Conservation (phyloP, 768 basidiomycete species). For the Mycena epipterygia region DNA sequence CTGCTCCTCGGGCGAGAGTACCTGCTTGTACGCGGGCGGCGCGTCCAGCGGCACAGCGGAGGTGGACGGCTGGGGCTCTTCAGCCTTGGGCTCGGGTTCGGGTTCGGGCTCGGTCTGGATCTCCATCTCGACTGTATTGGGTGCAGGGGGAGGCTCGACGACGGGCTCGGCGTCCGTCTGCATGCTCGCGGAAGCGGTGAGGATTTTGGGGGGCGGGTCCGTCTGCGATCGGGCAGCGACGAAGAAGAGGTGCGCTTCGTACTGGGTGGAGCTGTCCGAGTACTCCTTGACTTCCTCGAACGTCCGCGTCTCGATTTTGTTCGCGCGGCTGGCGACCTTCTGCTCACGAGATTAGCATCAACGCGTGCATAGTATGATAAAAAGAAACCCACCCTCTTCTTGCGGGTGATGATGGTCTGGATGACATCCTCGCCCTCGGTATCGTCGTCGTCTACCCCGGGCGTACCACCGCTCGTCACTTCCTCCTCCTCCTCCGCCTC, state of each 20-base stretch:
- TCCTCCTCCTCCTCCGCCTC: conserved; percentile 55
- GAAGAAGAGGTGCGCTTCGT: conserved; percentile 69
- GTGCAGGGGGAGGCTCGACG: conserved; percentile 44
- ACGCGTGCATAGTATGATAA: conserved; percentile 17
- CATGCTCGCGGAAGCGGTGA: conserved; percentile 60
- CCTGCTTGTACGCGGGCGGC: conserved; percentile 81
- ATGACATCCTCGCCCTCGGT: conserved; percentile 83
- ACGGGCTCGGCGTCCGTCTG: conserved; percentile 70
- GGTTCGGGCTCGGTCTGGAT: conserved; percentile 69
- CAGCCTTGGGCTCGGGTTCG: conserved; percentile 42
- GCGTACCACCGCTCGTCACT: conserved; percentile 43
- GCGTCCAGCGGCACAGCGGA: conserved; percentile 59
- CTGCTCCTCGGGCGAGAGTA: conserved; percentile 63
- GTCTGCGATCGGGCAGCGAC: conserved; percentile 69
- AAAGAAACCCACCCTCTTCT: conserved; percentile 69
- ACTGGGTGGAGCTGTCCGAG: conserved; percentile 79
- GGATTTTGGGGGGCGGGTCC: conserved; percentile 65
- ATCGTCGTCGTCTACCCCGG: conserved; percentile 62
- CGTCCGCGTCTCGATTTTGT: conserved; percentile 61
- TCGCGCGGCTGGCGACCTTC: conserved; percentile 78
- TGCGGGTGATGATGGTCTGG: conserved; percentile 91
- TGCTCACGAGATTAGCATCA: conserved; percentile 44
- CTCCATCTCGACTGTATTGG: conserved; percentile 66
- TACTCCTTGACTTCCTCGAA: conserved; percentile 82
- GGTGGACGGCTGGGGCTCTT: conserved; percentile 52